Evolutionary conservation across 305 asterid genomes (phyloP), one percentile per base, ranked within the genome.

Genomic region (Fraxinus angustifolia): DNA sequence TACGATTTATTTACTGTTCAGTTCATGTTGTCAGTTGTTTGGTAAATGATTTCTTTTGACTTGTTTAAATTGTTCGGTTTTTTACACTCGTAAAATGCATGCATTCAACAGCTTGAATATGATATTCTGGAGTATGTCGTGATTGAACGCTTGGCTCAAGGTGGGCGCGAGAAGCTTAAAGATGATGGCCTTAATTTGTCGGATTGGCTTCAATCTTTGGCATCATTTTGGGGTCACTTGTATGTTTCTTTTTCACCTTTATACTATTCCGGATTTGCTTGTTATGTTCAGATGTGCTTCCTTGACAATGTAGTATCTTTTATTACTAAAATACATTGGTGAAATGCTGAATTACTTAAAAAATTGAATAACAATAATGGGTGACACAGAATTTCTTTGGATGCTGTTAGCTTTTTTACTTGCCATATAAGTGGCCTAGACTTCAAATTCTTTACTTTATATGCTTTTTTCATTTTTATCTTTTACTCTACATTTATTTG

Each of bases 201-300:
- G 0, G 99, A 96, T 76, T 96, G 99, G 99, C 99, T 96, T 84
- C 99, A 96, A 73, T 96, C 99, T 75, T 91, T 96, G 87, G 99
- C 99, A 81, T 94, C 98, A 78, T 96, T 96, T 86, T 96, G 99
- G 99, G 99, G 99, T 86, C 99, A 96, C 92, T 86, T 96, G 99
- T 96, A 94, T 82, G 99, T 77, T 67, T 84, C 88, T 72, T 84
- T 86, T 82, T 84, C 87, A 11, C 82, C 77, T 60, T 65, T 45
- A 76, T 81, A 71, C 74, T 77, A 2, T 83, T 84, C 62, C 83
- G 53, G 38, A 76, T 82, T 86, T 86, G 36, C 82, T 79, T 75
- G 58, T 60, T 79, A 11, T 53, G n/a, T 65, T 30, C 30, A 17
- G 35, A 81, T 34, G 23, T 70, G 75, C 75, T 31, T 70, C 40